These are phyloP conservation scores for Diaporthe vexans DNA, from an alignment of 2,329 filamentous ascomycete species.

Conservation along the genomic window DNA sequence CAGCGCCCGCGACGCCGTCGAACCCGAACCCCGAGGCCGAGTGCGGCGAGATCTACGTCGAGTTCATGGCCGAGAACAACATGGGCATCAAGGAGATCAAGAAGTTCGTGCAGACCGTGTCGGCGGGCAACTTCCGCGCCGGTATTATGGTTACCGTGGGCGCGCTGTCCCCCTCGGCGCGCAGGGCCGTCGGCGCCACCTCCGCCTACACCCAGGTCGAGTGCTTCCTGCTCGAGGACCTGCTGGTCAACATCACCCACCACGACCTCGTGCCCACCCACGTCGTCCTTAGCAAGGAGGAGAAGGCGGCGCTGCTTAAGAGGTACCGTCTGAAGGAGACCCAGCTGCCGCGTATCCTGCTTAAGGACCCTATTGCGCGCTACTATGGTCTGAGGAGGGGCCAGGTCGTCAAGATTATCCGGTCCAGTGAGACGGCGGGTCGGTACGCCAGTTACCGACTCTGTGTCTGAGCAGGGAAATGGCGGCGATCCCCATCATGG, in stretches of 20 bases:
- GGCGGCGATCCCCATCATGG: not conserved
- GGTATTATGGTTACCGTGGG: conserved; percentile 92
- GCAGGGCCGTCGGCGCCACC: conserved; percentile 86
- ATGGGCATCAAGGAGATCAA: conserved; percentile 95
- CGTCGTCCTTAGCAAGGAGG: conserved; percentile 88
- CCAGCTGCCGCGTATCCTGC: conserved; percentile 91
- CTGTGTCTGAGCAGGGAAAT: conserved; percentile 64
- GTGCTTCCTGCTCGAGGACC: conserved; percentile 94
- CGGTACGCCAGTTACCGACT: conserved; percentile 94
- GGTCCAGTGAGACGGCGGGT: conserved; percentile 94
- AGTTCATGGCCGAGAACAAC: conserved; percentile 84
- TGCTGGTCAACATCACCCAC: conserved; percentile 97
- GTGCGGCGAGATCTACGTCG: conserved; percentile 91
- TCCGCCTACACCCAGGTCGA: conserved; percentile 86
- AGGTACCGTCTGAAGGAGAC: conserved; percentile 97
- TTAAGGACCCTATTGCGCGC: conserved; percentile 91
- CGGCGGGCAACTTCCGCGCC: conserved; percentile 84
- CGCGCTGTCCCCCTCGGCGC: conserved; percentile 85
- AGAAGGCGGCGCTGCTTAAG: conserved; percentile 88
- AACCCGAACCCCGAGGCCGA: conserved; percentile 80
- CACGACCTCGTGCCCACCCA: conserved; percentile 97
- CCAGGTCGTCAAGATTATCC: conserved; percentile 98
- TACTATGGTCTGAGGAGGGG: conserved; percentile 92
- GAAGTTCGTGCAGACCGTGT: conserved; percentile 86
- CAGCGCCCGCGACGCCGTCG: conserved; percentile 75